Conservation (phyloP, 495 filamentous ascomycete genomes). For the Polyplosphaeria fusca region DNA sequence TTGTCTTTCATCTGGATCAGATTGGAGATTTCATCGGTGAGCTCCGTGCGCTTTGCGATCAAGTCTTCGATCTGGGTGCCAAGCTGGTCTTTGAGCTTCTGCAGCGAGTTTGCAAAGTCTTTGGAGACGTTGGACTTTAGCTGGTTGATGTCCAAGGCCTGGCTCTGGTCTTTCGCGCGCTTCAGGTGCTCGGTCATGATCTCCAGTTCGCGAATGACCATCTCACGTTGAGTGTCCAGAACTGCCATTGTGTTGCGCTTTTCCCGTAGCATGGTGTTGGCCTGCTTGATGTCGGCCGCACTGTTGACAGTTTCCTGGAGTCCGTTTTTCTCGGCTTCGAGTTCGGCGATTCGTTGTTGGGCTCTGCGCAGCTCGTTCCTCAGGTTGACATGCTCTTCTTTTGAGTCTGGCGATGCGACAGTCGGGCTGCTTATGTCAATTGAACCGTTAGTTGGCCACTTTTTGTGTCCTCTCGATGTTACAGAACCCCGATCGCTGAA, state of each 20-base stretch:
- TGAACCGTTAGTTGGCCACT: constrained; percentile 71
- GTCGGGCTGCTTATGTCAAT: constrained; percentile 74
- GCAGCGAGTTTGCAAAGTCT: constrained; percentile 82
- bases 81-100: constrained; percentile 78
- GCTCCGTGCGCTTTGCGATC: constrained; percentile 73
- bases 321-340: constrained; percentile 65
- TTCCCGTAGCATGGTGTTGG: constrained; percentile 82
- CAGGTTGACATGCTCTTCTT: constrained; percentile 70
- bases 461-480: constrained; percentile 53
- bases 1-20: constrained; percentile 81
- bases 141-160: constrained; percentile 40
- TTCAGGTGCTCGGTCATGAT: constrained; percentile 76
- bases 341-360: constrained; percentile 73
- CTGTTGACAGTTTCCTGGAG: constrained; percentile 52
- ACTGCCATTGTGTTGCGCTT: constrained; percentile 97
- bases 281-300: constrained; percentile 74
- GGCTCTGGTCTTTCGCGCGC: constrained; percentile 59
- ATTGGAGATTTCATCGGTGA: constrained; percentile 76
- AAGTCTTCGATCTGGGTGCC: constrained; percentile 77
- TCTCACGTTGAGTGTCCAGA: constrained; percentile 89
- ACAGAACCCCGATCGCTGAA: constrained; percentile 67
- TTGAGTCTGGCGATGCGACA: constrained; percentile 57
- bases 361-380: constrained; percentile 77
- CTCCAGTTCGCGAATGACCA: constrained; percentile 87
- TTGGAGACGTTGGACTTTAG: constrained; percentile 81